Evolutionary conservation across 169 alveolate genomes (phyloP).

Genomic region (Neospora caninum): DNA sequence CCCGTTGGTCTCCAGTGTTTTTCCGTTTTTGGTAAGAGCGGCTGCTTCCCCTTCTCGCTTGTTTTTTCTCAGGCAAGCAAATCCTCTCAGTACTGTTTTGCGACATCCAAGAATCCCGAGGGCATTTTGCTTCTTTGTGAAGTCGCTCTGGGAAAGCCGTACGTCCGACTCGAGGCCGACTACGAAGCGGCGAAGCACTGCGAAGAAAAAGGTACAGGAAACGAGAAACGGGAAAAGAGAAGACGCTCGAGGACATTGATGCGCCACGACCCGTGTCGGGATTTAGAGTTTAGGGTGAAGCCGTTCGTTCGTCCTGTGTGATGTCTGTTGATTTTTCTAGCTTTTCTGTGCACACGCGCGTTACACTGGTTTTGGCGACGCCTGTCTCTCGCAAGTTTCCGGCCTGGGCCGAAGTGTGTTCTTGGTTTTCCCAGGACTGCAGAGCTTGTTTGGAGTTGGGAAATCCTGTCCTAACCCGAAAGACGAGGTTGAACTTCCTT

Average conservation of each 20-base stretch:
- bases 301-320: too few relatives aligned
- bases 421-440: constrained; percentile 11
- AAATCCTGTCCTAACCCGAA: constrained; percentile 52
- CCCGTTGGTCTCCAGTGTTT: too few relatives aligned
- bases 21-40: neutral
- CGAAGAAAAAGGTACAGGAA: constrained; percentile 59
- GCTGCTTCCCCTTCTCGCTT: neutral
- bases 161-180: constrained; percentile 76
- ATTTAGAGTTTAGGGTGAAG: too few relatives aligned
- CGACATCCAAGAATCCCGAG: constrained; percentile 76
- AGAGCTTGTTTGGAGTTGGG: constrained; percentile 62
- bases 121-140: constrained; percentile 89
- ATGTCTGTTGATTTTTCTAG: too few relatives aligned
- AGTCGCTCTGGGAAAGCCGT: constrained; percentile 89
- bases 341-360: neutral
- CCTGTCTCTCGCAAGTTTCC: neutral
- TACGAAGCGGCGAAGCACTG: constrained; percentile 77
- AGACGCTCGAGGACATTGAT: neutral
- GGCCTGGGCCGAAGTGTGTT: neutral
- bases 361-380: neutral
- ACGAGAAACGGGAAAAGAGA: neutral
- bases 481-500: constrained; percentile 39
- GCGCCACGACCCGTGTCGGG: too few relatives aligned
- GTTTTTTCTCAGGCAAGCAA: constrained; percentile 71
- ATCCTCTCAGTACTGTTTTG: constrained; percentile 88